phyloP scores from a whole-genome alignment of 2,329 filamentous ascomycete genomes.

The Penicillium sp. region DNA sequence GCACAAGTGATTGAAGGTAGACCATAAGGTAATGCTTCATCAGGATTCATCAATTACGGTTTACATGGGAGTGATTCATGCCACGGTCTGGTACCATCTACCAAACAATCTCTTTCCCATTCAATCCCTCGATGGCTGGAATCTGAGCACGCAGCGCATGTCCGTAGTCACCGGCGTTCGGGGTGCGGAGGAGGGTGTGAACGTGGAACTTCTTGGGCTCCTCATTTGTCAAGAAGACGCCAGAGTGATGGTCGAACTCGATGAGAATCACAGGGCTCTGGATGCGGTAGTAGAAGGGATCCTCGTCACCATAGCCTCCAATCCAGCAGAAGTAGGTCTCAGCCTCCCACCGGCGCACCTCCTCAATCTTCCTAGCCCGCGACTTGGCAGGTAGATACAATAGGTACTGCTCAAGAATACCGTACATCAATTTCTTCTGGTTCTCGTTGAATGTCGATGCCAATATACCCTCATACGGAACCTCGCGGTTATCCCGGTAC shows the following conservation, averaged over 20 bases:
- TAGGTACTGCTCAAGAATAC: slow-evolving; percentile 61
- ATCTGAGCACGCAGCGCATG: slow-evolving; percentile 46
- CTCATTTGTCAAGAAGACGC: slow-evolving; percentile 69
- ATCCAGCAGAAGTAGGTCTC: slow-evolving; percentile 79
- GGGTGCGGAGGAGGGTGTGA: slow-evolving; percentile 67
- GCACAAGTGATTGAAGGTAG: neutral
- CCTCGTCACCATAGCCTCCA: slow-evolving; percentile 60
- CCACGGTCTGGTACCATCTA: slow-evolving; percentile 11
- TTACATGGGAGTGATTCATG: slow-evolving; percentile 9
- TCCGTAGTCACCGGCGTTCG: slow-evolving; percentile 74
- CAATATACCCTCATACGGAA: slow-evolving; percentile 66
- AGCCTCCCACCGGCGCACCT: slow-evolving; percentile 53
- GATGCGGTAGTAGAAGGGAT: slow-evolving; percentile 73
- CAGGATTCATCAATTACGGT: slow-evolving; percentile 15
- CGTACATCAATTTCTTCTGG: slow-evolving; percentile 54
- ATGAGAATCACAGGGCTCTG: slow-evolving; percentile 70
- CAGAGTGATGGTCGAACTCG: slow-evolving; percentile 77
- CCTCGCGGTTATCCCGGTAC: slow-evolving; percentile 70
- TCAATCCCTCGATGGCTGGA: slow-evolving; percentile 33
- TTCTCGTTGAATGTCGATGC: slow-evolving; percentile 43
- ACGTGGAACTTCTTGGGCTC: slow-evolving; percentile 75
- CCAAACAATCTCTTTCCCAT: slow-evolving; percentile 38
- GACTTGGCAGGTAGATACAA: slow-evolving; percentile 61
- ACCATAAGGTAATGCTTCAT: slow-evolving; percentile 7
- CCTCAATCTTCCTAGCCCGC: slow-evolving; percentile 51